A percentile compares a stretch with the other conserved stretches of the same genome.
Conservation (phyloP, 2,329 filamentous ascomycete genomes). For the Microcera coccophila region DNA sequence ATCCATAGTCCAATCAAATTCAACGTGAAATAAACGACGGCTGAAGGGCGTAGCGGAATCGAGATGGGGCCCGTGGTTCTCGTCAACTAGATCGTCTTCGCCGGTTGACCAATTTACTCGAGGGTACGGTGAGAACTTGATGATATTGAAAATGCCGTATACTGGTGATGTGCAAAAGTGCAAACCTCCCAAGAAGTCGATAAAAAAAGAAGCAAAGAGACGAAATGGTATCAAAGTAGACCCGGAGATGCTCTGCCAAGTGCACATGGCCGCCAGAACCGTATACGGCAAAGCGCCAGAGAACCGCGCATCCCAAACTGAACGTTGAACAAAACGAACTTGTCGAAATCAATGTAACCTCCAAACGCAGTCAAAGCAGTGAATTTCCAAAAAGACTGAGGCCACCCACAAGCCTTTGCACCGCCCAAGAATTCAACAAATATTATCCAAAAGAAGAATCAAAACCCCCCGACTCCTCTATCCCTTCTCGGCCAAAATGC, state of each 20-base stretch:
- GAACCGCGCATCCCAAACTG: constrained; percentile 15
- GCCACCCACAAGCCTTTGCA: constrained; percentile 11
- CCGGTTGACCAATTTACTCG: no score
- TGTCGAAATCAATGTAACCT: constrained; percentile 18
- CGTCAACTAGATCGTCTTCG: no score
- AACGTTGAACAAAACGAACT: constrained; percentile 18
- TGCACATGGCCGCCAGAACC: constrained; percentile 19
- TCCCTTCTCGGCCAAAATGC: constrained; percentile 34
- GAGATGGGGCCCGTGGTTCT: no score
- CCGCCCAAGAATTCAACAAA: constrained; percentile 10
- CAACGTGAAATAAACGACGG: no score
- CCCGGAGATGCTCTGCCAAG: constrained; percentile 23
- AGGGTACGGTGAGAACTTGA: no score
- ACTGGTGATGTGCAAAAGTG: no score
- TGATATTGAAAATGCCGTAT: no score
- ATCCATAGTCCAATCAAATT: no score
- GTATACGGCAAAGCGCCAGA: constrained; percentile 17
- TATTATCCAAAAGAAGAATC: constrained; percentile 1
- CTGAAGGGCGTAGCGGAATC: no score
- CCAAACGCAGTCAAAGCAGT: constrained; percentile 13
- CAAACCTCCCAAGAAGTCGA: no score
- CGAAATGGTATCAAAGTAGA: constrained; percentile 30
- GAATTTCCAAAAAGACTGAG: constrained; percentile 11
- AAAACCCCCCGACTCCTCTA: constrained; percentile 35
- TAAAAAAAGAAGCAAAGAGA: constrained; percentile 22